Evolutionary conservation across 768 basidiomycete genomes (phyloP), one percentile per base, ranked within the genome.

Genomic region (Xanthoconium purpureum): DNA sequence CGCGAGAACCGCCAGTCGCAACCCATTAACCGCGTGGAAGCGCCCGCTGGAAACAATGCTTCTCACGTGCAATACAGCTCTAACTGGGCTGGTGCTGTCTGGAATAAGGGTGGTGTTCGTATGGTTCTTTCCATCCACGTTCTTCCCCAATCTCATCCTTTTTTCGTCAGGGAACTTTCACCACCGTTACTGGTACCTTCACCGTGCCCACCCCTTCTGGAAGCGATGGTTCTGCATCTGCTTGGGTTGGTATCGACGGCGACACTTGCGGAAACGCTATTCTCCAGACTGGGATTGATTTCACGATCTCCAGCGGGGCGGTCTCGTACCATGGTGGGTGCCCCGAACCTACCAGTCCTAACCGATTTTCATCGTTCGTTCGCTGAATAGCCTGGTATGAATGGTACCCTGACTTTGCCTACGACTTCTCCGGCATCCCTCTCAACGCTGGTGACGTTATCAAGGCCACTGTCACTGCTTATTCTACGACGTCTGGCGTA

Each of bases 231-330:
- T 33, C 32, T 32, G 57, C 63, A 28, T 53, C 57, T 47, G 63
- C 63, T 30, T 67, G 66, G 63, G 61, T 67, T 33, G 66, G 66
- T 32, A 65, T 67, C 18, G 66, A 67, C 10, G 60, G 63, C 47
- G 56, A 62, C 36, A 53, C 45, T 9, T 58, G 60, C 37, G 6
- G 0, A 7, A 56, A 13, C 8, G 58, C 56, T 14, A 59, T 64
- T 48, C 60, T 66, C 46, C 63, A 67, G 52, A 56, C 62, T 7
- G 65, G 65, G 30, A 14, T 66, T 11, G 57, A 59, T 51, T 55
- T 61, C 46, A 61, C 15, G 0, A 4, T 65, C 40, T 6, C 3
- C 1, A 4, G 14, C 14, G 61, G 54, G 0, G 7, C 0, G 6
- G 50, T 33, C 37, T 50, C 60, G 32, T 66, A 61, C 28, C 44